Conservation (phyloP, 2,329 filamentous ascomycete species). For the Ceratocystis colombiana region DNA sequence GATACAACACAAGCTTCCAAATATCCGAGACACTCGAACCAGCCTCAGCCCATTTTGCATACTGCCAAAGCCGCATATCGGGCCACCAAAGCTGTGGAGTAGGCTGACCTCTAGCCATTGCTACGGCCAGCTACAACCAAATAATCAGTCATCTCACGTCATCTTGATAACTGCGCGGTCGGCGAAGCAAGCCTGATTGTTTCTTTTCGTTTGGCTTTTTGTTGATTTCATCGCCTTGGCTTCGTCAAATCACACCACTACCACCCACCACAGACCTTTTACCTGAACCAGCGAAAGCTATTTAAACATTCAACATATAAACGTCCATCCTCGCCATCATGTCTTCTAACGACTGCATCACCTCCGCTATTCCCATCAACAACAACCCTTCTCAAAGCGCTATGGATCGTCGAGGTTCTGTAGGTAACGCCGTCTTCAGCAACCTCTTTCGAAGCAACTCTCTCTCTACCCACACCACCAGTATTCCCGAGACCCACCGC, state of each 20-base stretch:
- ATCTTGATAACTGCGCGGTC: too few relatives aligned
- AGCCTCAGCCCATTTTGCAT: constrained; percentile 12
- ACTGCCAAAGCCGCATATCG: constrained; percentile 3
- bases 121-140: too few relatives aligned
- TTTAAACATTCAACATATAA: too few relatives aligned
- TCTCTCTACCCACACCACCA: constrained; percentile 36
- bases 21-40: constrained; percentile 15
- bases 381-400: constrained; percentile 30
- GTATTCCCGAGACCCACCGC: constrained; percentile 47
- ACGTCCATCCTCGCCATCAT: neutral
- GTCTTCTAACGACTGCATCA: constrained; percentile 19
- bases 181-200: neutral
- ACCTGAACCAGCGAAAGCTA: too few relatives aligned
- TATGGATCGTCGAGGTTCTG: constrained; percentile 44
- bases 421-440: constrained; percentile 47
- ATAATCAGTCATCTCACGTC: too few relatives aligned
- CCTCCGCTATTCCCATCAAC: constrained; percentile 28
- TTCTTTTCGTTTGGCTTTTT: neutral
- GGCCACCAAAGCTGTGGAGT: constrained; percentile 4
- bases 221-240: too few relatives aligned
- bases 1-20: too few relatives aligned
- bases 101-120: constrained; percentile 1
- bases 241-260: too few relatives aligned
- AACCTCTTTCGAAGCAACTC: constrained; percentile 52
- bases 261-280: too few relatives aligned